Conservation (phyloP, 192 early-diverging fungal genomes). For the Backusella liffmaniae region DNA sequence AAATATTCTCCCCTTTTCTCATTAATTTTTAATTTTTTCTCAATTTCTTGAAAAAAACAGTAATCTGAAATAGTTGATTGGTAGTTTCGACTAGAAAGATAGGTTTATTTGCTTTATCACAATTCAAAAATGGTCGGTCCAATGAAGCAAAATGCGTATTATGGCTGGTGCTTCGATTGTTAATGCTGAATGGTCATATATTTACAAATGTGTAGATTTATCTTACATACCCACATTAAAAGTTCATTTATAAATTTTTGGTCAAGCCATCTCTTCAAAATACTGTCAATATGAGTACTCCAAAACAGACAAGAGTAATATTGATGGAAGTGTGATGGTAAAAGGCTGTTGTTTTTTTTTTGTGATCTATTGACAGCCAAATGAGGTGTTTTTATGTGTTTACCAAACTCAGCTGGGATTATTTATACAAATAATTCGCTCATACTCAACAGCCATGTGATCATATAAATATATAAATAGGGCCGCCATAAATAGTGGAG, state of each 20-base stretch:
- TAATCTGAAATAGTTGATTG: background rate
- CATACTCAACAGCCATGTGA: background rate
- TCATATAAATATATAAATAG: background rate
- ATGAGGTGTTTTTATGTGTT: background rate
- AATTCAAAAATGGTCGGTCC: background rate
- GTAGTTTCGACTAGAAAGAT: background rate
- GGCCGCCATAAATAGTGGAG: background rate
- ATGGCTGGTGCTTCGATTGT: background rate
- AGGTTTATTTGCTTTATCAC: background rate
- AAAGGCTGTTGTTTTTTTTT: background rate
- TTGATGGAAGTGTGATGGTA: background rate
- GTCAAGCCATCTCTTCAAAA: no score
- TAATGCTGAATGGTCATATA: background rate
- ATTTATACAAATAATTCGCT: background rate
- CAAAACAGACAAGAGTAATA: no score
- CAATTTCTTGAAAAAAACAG: no score
- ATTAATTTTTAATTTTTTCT: no score
- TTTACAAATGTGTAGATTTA: background rate
- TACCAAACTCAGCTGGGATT: background rate
- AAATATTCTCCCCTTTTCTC: no score
- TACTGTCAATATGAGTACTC: no score
- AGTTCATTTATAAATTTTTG: background rate
- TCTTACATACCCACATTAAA: background rate
- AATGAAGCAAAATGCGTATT: background rate
- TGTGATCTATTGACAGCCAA: background rate